Evolutionary conservation across 805 yeast genomes (phyloP).

Genomic region (Candida anglica): DNA sequence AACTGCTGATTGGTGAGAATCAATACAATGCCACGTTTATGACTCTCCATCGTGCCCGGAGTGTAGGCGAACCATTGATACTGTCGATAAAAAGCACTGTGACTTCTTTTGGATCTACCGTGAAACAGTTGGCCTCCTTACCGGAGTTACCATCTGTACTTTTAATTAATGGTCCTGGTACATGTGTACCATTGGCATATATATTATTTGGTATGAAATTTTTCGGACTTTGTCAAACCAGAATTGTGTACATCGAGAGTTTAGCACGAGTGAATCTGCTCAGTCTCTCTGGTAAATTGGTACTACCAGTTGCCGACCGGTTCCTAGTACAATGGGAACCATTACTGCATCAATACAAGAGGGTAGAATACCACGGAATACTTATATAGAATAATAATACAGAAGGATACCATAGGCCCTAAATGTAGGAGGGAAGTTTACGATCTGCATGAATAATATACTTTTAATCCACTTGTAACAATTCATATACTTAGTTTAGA

Average conservation of each 20-base stretch:
- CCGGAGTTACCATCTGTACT: constrained; percentile 40
- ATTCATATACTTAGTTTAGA: too few species aligned
- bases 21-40: constrained; percentile 16
- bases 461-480: too few species aligned
- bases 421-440: too few species aligned
- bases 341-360: constrained; percentile 44
- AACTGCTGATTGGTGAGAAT: too few species aligned
- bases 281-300: constrained; percentile 71
- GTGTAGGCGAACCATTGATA: constrained; percentile 51
- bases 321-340: constrained; percentile 89
- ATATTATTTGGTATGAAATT: constrained; percentile 49
- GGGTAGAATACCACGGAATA: constrained; percentile 76
- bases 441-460: neutral
- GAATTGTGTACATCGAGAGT: constrained; percentile 79
- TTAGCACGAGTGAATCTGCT: constrained; percentile 75
- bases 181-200: constrained; percentile 66
- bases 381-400: constrained; percentile 57
- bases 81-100: constrained; percentile 47
- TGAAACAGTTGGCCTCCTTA: constrained; percentile 19
- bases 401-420: too few species aligned
- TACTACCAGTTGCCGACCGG: constrained; percentile 69
- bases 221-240: constrained; percentile 43
- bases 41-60: constrained; percentile 53
- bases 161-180: constrained; percentile 78
- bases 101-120: constrained; percentile 27